Percentiles rank a stretch among this genome's conserved stretches.
Evolutionary conservation across 257 asterid species (phyloP).

Genomic region (Pogostemon cablin): DNA sequence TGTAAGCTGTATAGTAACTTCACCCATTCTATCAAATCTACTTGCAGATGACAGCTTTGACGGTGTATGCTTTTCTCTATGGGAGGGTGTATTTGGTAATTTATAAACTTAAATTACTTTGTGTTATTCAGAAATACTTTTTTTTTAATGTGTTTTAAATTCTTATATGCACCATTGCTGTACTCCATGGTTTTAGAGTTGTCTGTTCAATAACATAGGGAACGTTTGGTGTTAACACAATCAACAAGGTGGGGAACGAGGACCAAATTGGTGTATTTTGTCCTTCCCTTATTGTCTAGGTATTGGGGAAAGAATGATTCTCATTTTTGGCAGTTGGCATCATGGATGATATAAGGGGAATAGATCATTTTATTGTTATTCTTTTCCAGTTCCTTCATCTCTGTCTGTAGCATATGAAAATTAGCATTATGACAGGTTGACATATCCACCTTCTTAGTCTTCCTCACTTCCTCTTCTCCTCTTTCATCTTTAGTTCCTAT

Average conservation of each 20-base stretch:
- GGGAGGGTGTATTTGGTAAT: constrained; percentile 95
- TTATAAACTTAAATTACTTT: constrained; percentile 16
- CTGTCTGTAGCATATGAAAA: neutral
- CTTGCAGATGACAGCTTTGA: constrained; percentile 95
- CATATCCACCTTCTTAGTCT: no score
- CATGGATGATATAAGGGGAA: neutral
- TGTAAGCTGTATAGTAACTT: constrained; percentile 24
- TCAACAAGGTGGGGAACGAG: constrained; percentile 8
- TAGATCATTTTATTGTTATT: neutral
- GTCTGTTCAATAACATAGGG: neutral
- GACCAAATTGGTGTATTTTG: neutral
- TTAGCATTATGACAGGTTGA: neutral
- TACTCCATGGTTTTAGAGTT: constrained; percentile 24
- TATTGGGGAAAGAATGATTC: constrained; percentile 10
- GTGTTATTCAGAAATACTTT: constrained; percentile 13
- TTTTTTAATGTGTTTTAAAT: constrained; percentile 15
- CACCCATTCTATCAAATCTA: constrained; percentile 19
- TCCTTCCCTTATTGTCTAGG: constrained; percentile 11
- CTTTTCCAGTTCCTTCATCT: neutral
- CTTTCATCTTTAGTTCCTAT: constrained; percentile 1
- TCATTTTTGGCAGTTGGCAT: constrained; percentile 8
- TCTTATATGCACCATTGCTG: constrained; percentile 24
- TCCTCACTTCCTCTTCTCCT: neutral
- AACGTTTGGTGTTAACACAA: neutral
- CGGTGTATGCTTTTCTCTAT: constrained; percentile 83